These are phyloP conservation scores for Malus orientalis DNA, from an alignment of 306 rosid species.

Conservation along the genomic window DNA sequence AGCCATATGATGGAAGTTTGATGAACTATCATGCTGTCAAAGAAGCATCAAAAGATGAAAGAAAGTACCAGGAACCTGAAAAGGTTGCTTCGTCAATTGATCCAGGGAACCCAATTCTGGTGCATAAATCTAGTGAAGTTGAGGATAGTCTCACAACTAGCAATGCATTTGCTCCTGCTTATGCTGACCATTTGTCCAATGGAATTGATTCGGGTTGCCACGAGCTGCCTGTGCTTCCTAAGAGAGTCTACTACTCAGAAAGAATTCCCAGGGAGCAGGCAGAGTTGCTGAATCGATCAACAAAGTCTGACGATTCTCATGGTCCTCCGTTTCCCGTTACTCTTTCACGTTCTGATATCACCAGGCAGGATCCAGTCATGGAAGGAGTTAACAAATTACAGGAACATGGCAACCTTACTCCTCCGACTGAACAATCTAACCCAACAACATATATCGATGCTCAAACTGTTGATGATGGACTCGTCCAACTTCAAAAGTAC, in stretches of 20 bases:
- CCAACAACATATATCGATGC: constrained; percentile 27
- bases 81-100: constrained; percentile 34
- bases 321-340: constrained; percentile 53
- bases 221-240: constrained; percentile 64
- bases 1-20: constrained; percentile 21
- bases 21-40: constrained; percentile 17
- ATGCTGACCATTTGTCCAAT: constrained; percentile 43
- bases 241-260: constrained; percentile 75
- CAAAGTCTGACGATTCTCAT: constrained; percentile 80
- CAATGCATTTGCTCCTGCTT: constrained; percentile 38
- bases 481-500: constrained; percentile 33
- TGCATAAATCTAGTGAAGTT: constrained; percentile 41
- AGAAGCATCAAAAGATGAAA: constrained; percentile 47
- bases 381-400: constrained; percentile 38
- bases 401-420: constrained; percentile 31
- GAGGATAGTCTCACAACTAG: constrained; percentile 31
- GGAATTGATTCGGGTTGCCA: constrained; percentile 52
- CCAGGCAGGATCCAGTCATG: constrained; percentile 31
- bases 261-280: constrained; percentile 83
- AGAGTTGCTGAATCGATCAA: constrained; percentile 66
- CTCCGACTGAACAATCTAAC: constrained; percentile 31
- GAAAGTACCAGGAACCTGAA: constrained; percentile 41
- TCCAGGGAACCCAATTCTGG: constrained; percentile 36
- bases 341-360: constrained; percentile 49
- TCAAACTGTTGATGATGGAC: constrained; percentile 40